These are phyloP conservation scores for Globisporangium nagaii DNA, from an alignment of 352 stramenopile species.

Conservation along the genomic window DNA sequence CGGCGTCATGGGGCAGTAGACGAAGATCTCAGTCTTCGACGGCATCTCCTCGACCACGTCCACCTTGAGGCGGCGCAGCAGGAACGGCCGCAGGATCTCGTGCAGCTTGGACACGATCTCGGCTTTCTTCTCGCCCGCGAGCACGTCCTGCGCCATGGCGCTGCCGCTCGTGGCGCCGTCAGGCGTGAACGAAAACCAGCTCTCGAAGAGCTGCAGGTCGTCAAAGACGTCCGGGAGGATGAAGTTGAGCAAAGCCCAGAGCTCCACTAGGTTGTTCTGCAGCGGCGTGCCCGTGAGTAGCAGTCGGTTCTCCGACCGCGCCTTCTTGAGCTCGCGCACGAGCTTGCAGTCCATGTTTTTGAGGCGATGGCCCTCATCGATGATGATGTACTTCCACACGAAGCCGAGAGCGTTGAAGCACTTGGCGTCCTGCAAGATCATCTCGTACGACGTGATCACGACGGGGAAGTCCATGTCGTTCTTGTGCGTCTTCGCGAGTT, in stretches of 20 bases:
- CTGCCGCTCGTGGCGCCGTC: constrained; percentile 60
- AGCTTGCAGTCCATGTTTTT: constrained; percentile 98
- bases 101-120: constrained; percentile 95
- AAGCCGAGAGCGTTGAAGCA: constrained; percentile 55
- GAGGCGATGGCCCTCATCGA: constrained; percentile 97
- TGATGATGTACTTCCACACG: constrained; percentile 94
- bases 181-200: constrained; percentile 97
- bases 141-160: constrained; percentile 79
- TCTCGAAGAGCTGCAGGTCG: constrained; percentile 97
- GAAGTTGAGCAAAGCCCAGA: constrained; percentile 99
- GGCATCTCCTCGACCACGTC: constrained; percentile 93
- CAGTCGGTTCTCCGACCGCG: constrained; percentile 91
- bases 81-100: constrained; percentile 96
- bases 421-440: constrained; percentile 74
- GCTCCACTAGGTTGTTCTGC: constrained; percentile 97
- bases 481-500: constrained; percentile 47
- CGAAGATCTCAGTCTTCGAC: constrained; percentile 97
- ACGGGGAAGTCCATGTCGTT: constrained; percentile 72
- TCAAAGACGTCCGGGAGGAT: constrained; percentile 98
- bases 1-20: constrained; percentile 94
- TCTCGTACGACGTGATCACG: constrained; percentile 86
- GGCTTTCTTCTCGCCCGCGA: constrained; percentile 90
- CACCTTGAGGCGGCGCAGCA: constrained; percentile 94
- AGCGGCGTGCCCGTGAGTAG: constrained; percentile 96
- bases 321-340: constrained; percentile 91